Base-by-base conservation (phyloP, 345 rosid genomes). In the Nasturtium officinale region DNA sequence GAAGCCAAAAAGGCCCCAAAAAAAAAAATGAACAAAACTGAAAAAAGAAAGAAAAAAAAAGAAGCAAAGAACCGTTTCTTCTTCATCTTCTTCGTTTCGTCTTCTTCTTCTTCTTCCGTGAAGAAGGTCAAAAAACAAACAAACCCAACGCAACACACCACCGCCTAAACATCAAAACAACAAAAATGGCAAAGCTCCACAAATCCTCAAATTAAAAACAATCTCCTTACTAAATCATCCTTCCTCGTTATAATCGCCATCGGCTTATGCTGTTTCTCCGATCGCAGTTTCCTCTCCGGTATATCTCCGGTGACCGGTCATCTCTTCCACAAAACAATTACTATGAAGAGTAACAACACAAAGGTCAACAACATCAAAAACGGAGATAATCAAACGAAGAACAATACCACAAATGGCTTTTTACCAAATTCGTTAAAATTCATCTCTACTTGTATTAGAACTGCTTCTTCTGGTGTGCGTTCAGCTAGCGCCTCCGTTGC, bases 391-490 rank as follows among this genome's bases (percentile, higher is more conserved):
- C 72, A 72, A 45, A 72, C 66, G 46, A 85, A 84, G 54, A 77
- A 48, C 58, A 62, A 51, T 45, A 69, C 48, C 12, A 42, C 52
- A 23, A 83, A 87, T 77, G 83, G 89, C 11, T 83, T 95, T 58
- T 32, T 95, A 45, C 97, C 97, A 1, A 84, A 75, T 83, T 91
- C 97, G 10, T 68, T 91, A 65, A 95, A 85, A 77, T 89, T 95
- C 77, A 87, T 95, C 65, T 95, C 97, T 15, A 87, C 96, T 10
- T 95, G 90, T 35, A 78, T 95, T 65, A 85, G 85, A 71, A 89
- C 97, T 43, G 98, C 98, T 52, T 94, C 98, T 45, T 88, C 96
- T 35, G 96, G 98, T 52, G 98, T 94, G 18, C 89, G 96, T 40
- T 85, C 97, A 50, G 97, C 96, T 50, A 81, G 87, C 37, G 90